Conservation (phyloP, 2,329 filamentous ascomycete genomes). For the Pseudopithomyces chartarum region DNA sequence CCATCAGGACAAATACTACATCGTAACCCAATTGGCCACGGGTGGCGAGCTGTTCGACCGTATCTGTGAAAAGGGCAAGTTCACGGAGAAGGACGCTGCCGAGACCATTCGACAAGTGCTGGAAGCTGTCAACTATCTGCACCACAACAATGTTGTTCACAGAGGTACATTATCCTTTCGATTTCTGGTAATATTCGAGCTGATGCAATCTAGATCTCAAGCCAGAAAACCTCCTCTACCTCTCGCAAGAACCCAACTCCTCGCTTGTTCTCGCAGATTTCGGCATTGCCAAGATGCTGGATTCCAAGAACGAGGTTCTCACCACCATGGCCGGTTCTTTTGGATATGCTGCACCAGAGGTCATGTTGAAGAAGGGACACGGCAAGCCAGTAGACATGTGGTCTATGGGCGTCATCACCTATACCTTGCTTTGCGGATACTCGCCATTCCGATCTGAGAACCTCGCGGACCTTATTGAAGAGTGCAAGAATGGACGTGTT, state of each 20-base stretch:
- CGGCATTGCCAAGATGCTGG: constrained; percentile 97
- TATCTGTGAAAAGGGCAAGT: constrained; percentile 97
- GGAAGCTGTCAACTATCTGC: constrained; percentile 90
- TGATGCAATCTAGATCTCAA: constrained; percentile 75
- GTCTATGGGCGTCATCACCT: constrained; percentile 98
- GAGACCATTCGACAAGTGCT: constrained; percentile 95
- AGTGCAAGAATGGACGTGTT: constrained; percentile 82
- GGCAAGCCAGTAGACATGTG: constrained; percentile 99
- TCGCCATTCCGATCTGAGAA: constrained; percentile 97
- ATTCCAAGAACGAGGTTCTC: constrained; percentile 85
- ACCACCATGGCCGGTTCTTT: constrained; percentile 99
- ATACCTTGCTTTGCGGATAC: constrained; percentile 96
- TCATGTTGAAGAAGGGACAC: constrained; percentile 97
- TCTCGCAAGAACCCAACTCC: constrained; percentile 76
- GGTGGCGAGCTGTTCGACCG: constrained; percentile 97
- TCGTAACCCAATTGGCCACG: constrained; percentile 93
- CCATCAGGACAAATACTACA: constrained; percentile 95
- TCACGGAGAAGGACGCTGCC: constrained; percentile 97
- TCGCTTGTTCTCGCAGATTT: constrained; percentile 95
- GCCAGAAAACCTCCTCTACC: constrained; percentile 95
- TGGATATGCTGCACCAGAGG: constrained; percentile 95
- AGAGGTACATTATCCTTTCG: constrained; percentile 65
- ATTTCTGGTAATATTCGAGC: constrained; percentile 4
- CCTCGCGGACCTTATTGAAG: constrained; percentile 88
- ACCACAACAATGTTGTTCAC: constrained; percentile 93